Base-by-base conservation (phyloP, 1,139 yeast species). In the Suhomyces atakaporum region DNA sequence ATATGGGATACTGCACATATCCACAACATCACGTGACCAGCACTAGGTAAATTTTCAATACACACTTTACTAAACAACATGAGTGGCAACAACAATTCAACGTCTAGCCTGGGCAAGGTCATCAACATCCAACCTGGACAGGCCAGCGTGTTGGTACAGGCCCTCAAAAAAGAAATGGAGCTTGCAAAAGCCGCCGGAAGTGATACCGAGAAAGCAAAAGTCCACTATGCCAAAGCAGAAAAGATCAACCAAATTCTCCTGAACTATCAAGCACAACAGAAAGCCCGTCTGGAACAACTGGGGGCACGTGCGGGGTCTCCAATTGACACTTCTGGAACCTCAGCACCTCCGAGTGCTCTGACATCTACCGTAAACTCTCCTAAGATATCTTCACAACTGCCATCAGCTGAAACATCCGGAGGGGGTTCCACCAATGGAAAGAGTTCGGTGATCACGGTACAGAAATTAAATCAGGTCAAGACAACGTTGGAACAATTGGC, bases 221-320 rank as follows among this genome's bases (percentile, higher is more conserved):
- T 75, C 45, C 87, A 84, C 51, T 63, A 77, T 45, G 69, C 73
- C 43, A 81, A 79, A 42, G 94, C 92, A 4, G 84, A 84, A 38
- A 76, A 76, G 43, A 79, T 86, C 51, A 78, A 74, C 51, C 68
- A 64, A 55, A 71, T 66, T 43, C 69, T 73, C 35, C 44, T 67
- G 22, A 65, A 56, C 36, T 70, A 66, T 45, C 69, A 67, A 39
- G 66, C 65, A 14, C 73, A 68, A 43, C 72, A 66, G 37, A 40
- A 44, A 14, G 47, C 42, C 12, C 35, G 26, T 20, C 49, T 31
- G 33, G 43, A 40, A 18, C 43, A 33, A 12, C 40, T 38, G 14
- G 33, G 29, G 5, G 27, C 45, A 1, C 29, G 31, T 5, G 25
- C 29, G 3, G 36, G 34, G 4, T 29, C 45, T 9, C 36, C 50